These are phyloP conservation scores for Boletus semigastroideus DNA, from an alignment of 1,284 basidiomycete species.

Conservation along the genomic window DNA sequence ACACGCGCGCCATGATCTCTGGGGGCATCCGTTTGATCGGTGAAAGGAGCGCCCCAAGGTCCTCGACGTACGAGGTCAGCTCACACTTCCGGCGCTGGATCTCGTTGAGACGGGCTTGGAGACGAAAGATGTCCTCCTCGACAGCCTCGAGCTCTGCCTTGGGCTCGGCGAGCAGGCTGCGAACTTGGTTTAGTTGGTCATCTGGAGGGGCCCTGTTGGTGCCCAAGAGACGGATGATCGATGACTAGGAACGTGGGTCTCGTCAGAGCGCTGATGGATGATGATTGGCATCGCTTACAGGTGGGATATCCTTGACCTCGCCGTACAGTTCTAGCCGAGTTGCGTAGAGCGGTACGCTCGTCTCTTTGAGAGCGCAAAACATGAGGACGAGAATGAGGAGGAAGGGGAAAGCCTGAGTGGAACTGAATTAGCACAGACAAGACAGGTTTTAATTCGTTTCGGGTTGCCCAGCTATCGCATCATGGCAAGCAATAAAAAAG, in stretches of 20 bases:
- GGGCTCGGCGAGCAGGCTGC: constrained; percentile 24
- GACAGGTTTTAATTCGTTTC: constrained; percentile 19
- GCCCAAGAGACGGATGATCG: constrained; percentile 30
- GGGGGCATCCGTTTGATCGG: constrained; percentile 34
- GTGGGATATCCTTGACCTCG: constrained; percentile 30
- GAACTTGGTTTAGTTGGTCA: constrained; percentile 31
- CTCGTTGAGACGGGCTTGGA: constrained; percentile 31
- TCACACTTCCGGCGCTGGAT: constrained; percentile 30
- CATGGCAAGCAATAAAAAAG: constrained; percentile 4
- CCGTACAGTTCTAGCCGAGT: constrained; percentile 27
- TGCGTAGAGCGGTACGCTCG: constrained; percentile 23
- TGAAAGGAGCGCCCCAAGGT: constrained; percentile 32
- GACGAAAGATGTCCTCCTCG: constrained; percentile 26
- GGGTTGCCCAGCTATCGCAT: neutral
- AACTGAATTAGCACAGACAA: neutral
- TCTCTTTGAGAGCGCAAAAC: constrained; percentile 22
- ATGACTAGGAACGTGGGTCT: constrained; percentile 21
- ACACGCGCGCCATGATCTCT: constrained; percentile 34
- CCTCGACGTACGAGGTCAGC: constrained; percentile 30
- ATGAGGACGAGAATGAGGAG: constrained; percentile 5
- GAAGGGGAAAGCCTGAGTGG: neutral
- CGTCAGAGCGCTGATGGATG: neutral
- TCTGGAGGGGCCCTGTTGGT: constrained; percentile 28
- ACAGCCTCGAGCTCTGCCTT: constrained; percentile 27
- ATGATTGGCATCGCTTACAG: constrained; percentile 19